These are phyloP conservation scores for Nasturtium officinale DNA, from an alignment of 345 rosid species.

Conservation along the genomic window DNA sequence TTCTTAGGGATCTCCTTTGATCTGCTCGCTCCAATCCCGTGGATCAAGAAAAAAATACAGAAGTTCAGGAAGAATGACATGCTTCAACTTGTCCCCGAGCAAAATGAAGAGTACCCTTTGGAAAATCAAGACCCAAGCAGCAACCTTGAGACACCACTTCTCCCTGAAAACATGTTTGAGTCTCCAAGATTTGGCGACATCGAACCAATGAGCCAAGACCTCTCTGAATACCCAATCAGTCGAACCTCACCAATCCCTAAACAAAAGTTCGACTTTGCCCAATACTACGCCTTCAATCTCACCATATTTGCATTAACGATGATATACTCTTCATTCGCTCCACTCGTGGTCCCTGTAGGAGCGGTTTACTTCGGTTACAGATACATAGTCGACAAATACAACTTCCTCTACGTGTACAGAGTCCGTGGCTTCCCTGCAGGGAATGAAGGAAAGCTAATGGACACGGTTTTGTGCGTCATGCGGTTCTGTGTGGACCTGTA, in stretches of 20 bases:
- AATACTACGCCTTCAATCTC: slow-evolving; percentile 91
- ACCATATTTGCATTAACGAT: slow-evolving; percentile 90
- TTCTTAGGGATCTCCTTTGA: slow-evolving; percentile 93
- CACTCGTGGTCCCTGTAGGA: slow-evolving; percentile 93
- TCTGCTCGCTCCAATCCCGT: slow-evolving; percentile 89
- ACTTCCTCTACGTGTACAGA: slow-evolving; percentile 90
- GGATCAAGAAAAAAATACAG: slow-evolving; percentile 91
- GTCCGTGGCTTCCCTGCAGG: slow-evolving; percentile 96
- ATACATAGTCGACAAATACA: slow-evolving; percentile 94
- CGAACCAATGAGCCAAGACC: slow-evolving; percentile 68
- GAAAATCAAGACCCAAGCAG: slow-evolving; percentile 62
- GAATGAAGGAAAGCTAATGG: slow-evolving; percentile 97
- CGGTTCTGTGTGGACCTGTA: slow-evolving; percentile 88
- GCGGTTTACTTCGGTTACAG: slow-evolving; percentile 92
- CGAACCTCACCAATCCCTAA: slow-evolving; percentile 89
- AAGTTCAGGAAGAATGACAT: slow-evolving; percentile 90
- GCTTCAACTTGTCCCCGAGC: slow-evolving; percentile 96
- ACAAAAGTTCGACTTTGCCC: slow-evolving; percentile 94
- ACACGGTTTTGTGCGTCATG: slow-evolving; percentile 79
- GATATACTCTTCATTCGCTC: slow-evolving; percentile 92
- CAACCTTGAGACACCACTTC: slow-evolving; percentile 73
- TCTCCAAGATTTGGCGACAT: slow-evolving; percentile 56
- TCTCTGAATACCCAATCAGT: slow-evolving; percentile 78
- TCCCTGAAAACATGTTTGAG: slow-evolving; percentile 63
- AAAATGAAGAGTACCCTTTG: slow-evolving; percentile 74